These are phyloP conservation scores for Stereocaulon alpinum DNA, from an alignment of 495 filamentous ascomycete species.

Conservation along the genomic window DNA sequence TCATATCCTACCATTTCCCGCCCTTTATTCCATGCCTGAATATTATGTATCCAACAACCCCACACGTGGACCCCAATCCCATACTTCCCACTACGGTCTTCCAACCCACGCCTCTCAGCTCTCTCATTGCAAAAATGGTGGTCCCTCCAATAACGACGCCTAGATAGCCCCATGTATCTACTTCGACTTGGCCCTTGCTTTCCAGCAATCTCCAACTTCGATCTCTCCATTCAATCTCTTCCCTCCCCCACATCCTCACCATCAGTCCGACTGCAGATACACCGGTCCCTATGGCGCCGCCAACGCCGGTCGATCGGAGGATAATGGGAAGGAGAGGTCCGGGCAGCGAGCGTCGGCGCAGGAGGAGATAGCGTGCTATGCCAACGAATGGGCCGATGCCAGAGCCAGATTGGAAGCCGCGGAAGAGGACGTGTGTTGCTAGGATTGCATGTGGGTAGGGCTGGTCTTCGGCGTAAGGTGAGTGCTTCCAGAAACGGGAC, in stretches of 20 bases:
- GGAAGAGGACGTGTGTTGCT: slow-evolving; percentile 44
- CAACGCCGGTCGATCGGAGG: slow-evolving; percentile 30
- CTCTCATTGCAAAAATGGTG: slow-evolving; percentile 24
- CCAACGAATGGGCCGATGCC: slow-evolving; percentile 31
- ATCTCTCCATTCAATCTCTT: slow-evolving; percentile 54
- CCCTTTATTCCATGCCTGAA: slow-evolving; percentile 8
- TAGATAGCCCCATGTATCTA: slow-evolving; percentile 40
- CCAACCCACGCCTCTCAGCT: slow-evolving; percentile 29
- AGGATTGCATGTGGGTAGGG: slow-evolving; percentile 41
- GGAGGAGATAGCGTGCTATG: slow-evolving; percentile 16
- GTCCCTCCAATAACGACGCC: slow-evolving; percentile 29
- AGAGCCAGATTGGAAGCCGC: slow-evolving; percentile 40
- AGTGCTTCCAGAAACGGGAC: slow-evolving; percentile 42
- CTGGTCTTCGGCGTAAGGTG: slow-evolving; percentile 53
- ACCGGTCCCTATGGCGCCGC: slow-evolving; percentile 23
- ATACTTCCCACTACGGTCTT: slow-evolving; percentile 19
- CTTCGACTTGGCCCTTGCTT: slow-evolving; percentile 41
- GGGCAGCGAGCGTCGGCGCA: slow-evolving; percentile 14
- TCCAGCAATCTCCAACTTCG: slow-evolving; percentile 47
- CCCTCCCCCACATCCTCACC: slow-evolving; percentile 40
- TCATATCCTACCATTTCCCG: slow-evolving; percentile 9
- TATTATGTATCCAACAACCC: slow-evolving; percentile 6
- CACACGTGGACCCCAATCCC: slow-evolving; percentile 1
- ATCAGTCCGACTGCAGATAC: slow-evolving; percentile 29
- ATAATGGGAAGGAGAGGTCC: slow-evolving; percentile 19